Conservation (phyloP, 345 rosid species). For the Populus davidiana region DNA sequence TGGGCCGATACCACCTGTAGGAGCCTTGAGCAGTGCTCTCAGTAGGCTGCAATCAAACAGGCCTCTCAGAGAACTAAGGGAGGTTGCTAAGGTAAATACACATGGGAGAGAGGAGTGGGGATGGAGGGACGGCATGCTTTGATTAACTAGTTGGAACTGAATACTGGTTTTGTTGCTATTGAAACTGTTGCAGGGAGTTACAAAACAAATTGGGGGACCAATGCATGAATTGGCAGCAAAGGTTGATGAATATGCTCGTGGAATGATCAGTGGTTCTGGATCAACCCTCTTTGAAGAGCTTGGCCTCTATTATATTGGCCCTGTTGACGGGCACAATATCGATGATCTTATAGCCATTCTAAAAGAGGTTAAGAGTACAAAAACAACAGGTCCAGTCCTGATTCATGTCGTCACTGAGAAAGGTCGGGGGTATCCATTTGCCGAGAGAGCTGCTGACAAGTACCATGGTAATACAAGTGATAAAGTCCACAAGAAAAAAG, state of each 20-base stretch:
- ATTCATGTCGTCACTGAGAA: constrained; percentile 97
- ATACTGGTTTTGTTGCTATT: constrained; percentile 4
- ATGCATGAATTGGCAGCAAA: constrained; percentile 95
- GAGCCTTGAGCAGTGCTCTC: constrained; percentile 97
- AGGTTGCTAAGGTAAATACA: constrained; percentile 83
- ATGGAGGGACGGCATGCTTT: neutral
- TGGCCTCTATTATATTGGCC: constrained; percentile 94
- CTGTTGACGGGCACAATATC: constrained; percentile 92
- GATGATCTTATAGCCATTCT: constrained; percentile 85
- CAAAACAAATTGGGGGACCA: constrained; percentile 84
- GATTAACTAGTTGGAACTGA: constrained; percentile 5
- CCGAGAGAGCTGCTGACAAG: constrained; percentile 93
- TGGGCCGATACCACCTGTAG: constrained; percentile 94
- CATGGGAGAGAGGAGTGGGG: neutral
- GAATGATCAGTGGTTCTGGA: constrained; percentile 97
- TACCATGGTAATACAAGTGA: constrained; percentile 64
- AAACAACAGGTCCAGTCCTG: constrained; percentile 87
- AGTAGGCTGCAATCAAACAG: constrained; percentile 88
- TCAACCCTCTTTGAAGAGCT: constrained; percentile 95
- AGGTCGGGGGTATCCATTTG: constrained; percentile 98
- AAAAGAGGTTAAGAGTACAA: constrained; percentile 86
- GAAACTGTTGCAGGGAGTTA: constrained; percentile 65
- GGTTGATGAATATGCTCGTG: constrained; percentile 96
- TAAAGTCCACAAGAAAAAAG: neutral
- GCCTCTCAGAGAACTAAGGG: constrained; percentile 91